Percentiles rank a stretch among this genome's conserved stretches.
phyloP scores from a whole-genome alignment of 345 rosid genomes.

The Arabis hirsuta region DNA sequence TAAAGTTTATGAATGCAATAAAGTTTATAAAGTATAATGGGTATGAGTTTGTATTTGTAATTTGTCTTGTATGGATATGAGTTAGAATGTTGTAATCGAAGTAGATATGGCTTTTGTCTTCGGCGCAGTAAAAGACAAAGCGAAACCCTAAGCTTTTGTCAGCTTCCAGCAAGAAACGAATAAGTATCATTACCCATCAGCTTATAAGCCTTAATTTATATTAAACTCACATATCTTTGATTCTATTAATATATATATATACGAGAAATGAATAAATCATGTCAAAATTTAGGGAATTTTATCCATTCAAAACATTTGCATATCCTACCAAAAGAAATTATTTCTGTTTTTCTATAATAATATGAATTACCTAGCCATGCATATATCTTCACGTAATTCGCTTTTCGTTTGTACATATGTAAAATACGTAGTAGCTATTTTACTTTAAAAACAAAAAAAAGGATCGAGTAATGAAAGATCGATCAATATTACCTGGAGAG shows the following conservation, averaged over 20 bases:
- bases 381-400: neutral
- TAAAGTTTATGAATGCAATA: conserved; percentile 11
- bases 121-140: conserved; percentile 49
- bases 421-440: neutral
- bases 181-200: conserved; percentile 41
- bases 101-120: conserved; percentile 49
- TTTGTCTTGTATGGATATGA: conserved; percentile 21
- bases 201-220: neutral
- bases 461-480: conserved; percentile 4
- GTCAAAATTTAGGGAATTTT: neutral
- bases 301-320: neutral
- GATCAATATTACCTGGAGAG: conserved; percentile 67
- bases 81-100: conserved; percentile 1
- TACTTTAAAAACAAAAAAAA: neutral
- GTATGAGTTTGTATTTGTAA: conserved; percentile 6
- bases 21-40: neutral
- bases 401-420: neutral
- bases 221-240: neutral
- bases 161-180: conserved; percentile 67
- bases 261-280: neutral
- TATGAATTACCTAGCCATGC: conserved; percentile 27
- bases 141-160: conserved; percentile 48
- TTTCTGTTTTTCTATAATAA: neutral
- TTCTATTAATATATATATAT: neutral
- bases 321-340: neutral